Conservation (phyloP, 2,329 filamentous ascomycete genomes). For the Lojkania enalia region DNA sequence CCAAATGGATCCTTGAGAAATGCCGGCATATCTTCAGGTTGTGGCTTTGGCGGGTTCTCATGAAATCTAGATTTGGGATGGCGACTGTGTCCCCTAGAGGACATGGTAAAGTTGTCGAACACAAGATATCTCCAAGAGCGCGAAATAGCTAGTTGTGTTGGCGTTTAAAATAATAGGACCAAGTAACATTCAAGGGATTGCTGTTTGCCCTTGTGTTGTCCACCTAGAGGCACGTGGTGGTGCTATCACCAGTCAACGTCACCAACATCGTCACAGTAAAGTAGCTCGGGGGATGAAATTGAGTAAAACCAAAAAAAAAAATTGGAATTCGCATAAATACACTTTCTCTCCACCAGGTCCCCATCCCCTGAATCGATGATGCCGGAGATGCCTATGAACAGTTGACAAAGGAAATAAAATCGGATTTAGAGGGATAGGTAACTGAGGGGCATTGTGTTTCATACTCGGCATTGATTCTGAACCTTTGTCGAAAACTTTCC, state of each 20-base stretch:
- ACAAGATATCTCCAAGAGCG: too few relatives aligned
- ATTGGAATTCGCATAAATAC: conserved; percentile 33
- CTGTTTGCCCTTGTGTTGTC: neutral
- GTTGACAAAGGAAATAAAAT: conserved; percentile 29
- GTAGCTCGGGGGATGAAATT: neutral
- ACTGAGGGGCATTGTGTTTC: too few relatives aligned
- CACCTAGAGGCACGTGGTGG: neutral
- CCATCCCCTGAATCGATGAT: conserved; percentile 19
- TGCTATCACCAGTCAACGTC: conserved; percentile 4
- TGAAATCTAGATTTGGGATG: neutral
- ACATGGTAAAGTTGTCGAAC: neutral
- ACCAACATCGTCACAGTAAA: neutral
- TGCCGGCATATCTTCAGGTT: conserved; percentile 5
- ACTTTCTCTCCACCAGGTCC: conserved; percentile 16
- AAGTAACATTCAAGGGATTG: neutral
- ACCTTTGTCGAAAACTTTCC: conserved; percentile 33
- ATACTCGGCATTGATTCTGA: conserved; percentile 15
- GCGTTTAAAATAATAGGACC: neutral
- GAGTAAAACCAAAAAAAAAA: conserved; percentile 23
- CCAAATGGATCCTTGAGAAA: neutral
- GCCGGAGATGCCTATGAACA: conserved; percentile 19
- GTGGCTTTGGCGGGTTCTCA: neutral
- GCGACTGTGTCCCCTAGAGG: neutral
- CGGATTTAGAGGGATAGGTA: too few relatives aligned
- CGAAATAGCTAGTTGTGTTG: too few relatives aligned